These are phyloP conservation scores for Lagenidium giganteum DNA, from an alignment of 352 stramenopile genomes.

Conservation along the genomic window DNA sequence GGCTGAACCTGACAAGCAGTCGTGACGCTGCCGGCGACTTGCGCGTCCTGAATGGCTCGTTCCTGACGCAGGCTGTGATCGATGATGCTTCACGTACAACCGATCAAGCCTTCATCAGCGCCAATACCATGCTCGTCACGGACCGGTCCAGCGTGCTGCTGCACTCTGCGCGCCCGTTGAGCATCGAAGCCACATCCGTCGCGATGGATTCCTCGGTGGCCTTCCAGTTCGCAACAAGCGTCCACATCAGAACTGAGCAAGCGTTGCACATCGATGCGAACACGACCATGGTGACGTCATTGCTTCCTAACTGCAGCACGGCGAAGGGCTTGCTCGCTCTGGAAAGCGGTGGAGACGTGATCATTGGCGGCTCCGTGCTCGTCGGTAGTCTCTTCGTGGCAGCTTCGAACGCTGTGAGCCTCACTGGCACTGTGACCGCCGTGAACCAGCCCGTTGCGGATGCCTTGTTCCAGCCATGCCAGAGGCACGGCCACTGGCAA, in stretches of 20 bases:
- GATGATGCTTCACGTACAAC: background rate
- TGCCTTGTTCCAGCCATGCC: constrained; percentile 38
- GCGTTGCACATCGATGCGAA: constrained; percentile 50
- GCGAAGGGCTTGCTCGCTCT: constrained; percentile 31
- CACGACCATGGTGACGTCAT: constrained; percentile 14
- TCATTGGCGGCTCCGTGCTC: constrained; percentile 36
- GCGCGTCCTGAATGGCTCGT: constrained; percentile 39
- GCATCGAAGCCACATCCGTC: constrained; percentile 34
- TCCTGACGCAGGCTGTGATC: constrained; percentile 32
- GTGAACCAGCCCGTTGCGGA: constrained; percentile 12
- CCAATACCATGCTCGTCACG: constrained; percentile 37
- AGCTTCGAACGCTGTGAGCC: constrained; percentile 43
- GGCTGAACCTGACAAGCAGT: constrained; percentile 19
- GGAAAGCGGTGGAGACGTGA: constrained; percentile 46
- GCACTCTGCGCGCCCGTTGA: constrained; percentile 20
- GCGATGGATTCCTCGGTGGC: constrained; percentile 44
- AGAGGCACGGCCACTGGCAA: constrained; percentile 25
- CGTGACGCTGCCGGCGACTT: constrained; percentile 22
- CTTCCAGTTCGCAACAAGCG: constrained; percentile 34
- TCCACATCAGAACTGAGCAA: constrained; percentile 33
- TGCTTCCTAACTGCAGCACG: background rate
- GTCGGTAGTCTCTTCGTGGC: constrained; percentile 47
- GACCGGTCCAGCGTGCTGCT: constrained; percentile 35
- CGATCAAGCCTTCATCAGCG: constrained; percentile 11
- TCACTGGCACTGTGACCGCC: constrained; percentile 7